Evolutionary conservation across 257 asterid genomes (phyloP).

Genomic region (Cinchona pubescens): DNA sequence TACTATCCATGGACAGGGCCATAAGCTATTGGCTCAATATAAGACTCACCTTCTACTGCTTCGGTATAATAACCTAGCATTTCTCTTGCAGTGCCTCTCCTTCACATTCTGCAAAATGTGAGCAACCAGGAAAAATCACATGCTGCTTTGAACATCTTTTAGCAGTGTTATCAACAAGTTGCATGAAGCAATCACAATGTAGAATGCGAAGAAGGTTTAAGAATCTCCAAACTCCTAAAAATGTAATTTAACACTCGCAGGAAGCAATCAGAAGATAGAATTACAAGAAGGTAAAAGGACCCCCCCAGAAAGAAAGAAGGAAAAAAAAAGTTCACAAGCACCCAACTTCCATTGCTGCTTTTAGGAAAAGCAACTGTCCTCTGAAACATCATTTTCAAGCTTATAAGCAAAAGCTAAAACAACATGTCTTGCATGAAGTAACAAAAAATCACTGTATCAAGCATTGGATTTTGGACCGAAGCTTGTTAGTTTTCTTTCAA

Average conservation of each 20-base stretch:
- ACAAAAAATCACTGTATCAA: neutral
- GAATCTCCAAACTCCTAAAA: no score
- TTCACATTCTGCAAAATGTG: conserved; percentile 68
- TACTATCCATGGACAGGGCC: neutral
- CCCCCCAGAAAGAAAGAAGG: neutral
- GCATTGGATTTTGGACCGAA: neutral
- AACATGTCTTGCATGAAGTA: neutral
- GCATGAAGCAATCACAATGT: neutral
- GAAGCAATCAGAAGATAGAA: neutral
- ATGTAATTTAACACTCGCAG: neutral
- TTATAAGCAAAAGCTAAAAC: neutral
- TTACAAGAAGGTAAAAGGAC: neutral
- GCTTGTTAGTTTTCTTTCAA: neutral
- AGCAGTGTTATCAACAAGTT: neutral
- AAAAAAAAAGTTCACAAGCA: neutral
- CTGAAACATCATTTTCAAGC: neutral
- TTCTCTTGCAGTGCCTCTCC: conserved; percentile 94
- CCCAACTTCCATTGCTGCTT: neutral
- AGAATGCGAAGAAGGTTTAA: neutral
- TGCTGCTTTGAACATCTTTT: neutral
- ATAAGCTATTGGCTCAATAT: neutral
- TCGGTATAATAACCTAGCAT: conserved; percentile 74
- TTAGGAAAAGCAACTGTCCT: neutral
- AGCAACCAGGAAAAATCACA: neutral
- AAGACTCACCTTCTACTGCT: conserved; percentile 73